Conservation (phyloP, 2,329 filamentous ascomycete genomes). For the Hirsutella rhossiliensis region DNA sequence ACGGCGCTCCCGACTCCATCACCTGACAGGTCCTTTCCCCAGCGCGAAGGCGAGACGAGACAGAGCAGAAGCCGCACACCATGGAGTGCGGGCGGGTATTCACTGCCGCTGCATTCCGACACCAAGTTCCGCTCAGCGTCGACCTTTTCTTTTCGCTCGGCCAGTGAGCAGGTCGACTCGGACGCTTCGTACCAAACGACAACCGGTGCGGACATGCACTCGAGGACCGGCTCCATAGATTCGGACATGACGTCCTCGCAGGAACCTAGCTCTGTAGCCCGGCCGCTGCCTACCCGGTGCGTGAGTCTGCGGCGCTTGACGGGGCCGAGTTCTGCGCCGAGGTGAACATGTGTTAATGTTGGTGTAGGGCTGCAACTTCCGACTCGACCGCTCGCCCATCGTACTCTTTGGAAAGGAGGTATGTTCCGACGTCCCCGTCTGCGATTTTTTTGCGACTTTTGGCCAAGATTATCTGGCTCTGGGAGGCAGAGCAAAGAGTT, state of each 20-base stretch:
- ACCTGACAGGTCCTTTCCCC: slow-evolving; percentile 16
- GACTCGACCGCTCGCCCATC: not conserved
- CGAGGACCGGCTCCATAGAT: slow-evolving; percentile 19
- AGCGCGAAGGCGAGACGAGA: slow-evolving; percentile 9
- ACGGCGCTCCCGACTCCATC: slow-evolving; percentile 20
- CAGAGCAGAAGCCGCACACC: slow-evolving; percentile 25
- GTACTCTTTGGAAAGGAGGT: not conserved
- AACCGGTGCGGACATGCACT: slow-evolving; percentile 11
- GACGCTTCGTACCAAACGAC: slow-evolving; percentile 8
- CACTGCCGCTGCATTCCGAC: slow-evolving; percentile 29
- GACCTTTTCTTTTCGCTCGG: slow-evolving; percentile 10
- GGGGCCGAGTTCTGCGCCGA: not conserved
- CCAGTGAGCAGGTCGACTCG: slow-evolving; percentile 11
- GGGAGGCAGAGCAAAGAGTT: not conserved
- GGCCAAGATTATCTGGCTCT: no score
- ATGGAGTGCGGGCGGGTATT: slow-evolving; percentile 39
- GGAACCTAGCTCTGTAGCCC: not conserved
- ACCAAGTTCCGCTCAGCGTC: slow-evolving; percentile 17
- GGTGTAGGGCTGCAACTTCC: not conserved
- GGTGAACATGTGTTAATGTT: not conserved
- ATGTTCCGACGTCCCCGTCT: not conserved
- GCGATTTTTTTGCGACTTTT: no score
- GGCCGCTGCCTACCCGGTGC: slow-evolving; percentile 1
- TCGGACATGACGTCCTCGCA: slow-evolving; percentile 8
- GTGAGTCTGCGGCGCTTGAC: not conserved